Base-by-base conservation (phyloP, 2,329 filamentous ascomycete species). In the Camillea tinctor region DNA sequence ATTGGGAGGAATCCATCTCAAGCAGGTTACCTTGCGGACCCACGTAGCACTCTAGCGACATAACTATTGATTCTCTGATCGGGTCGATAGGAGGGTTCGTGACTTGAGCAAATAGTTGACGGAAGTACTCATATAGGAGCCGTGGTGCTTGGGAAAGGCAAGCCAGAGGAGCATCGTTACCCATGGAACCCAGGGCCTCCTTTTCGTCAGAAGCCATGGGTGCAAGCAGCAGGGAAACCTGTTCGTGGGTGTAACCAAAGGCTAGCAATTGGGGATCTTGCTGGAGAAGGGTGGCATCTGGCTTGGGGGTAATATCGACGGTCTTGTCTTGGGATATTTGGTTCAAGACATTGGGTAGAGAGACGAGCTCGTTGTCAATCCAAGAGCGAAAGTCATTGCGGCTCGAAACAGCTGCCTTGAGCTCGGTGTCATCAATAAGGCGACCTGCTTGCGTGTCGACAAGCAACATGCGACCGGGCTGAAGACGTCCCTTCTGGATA, bases 161-260 rank as follows among this genome's bases (percentile, higher is more conserved):
- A 56, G 94, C 94, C 65, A 98, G 81, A 50, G 94, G 94, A 51
- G 91, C 92, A 80, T 98, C 94, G 73, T 98, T 98, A 70, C 94
- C 94, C 94, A 98, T 98, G 61, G 94, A 98, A 49, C 94, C 94
- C 57, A 98, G 84, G 50, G 94, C 94, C 77, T 98, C 94, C 80
- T 98, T 98, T 62, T 96, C 96, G 72, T 98, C 94, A 22, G 93
- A 93, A 60, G 93, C 94, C 94, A 98, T 98, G 9, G 94, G 94
- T 19, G 90, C 94, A 56, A 98, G 86, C 44, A 98, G 83, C 73
- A 98, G 79, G 75, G 90, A 94, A 75, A 98, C 90, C 77, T 98
- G 94, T 80, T 98, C 94, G 64, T 97, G 89, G 6, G 94, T 96
- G 77, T 97, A 98, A 20, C 93, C 94, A 69, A 95, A 97, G 7